Base-by-base conservation (phyloP, 1,139 yeast species). In the Scheffersomyces lignicola region DNA sequence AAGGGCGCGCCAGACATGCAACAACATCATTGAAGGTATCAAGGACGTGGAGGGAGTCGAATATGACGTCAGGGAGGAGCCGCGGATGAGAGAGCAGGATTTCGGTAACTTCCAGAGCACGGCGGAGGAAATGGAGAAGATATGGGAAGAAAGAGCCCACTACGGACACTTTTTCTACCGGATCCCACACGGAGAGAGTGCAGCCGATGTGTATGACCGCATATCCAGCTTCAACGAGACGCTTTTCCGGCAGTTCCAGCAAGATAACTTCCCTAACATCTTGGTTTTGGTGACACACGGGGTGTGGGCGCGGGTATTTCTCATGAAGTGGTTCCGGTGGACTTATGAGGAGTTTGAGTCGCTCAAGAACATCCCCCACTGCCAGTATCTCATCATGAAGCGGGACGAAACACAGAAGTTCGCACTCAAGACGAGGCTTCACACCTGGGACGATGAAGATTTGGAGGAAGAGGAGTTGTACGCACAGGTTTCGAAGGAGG, bases 321-420 rank as follows among this genome's bases (percentile, higher is more conserved):
- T 89, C 31, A 88, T 89, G 92, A 85, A 88, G 52, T 83, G 96
- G 96, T 89, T 80, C 55, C 67, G 95, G 37, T 89, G 97, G 96
- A 74, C 84, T 2, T 90, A 83, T 53, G 96, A 89, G 56, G 81
- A 83, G 58, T 89, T 88, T 59, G 97, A 89, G 59, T 72, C 82
- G 29, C 69, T 89, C 44, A 73, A 83, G 39, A 89, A 89, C 54
- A 78, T 89, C 12, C 90, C 89, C 1, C 94, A 89, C 56, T 90
- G 96, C 51, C 79, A 82, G 45, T 83, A 84, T 54, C 66, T 89
- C 27, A 74, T 83, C 22, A 85, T 89, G 95, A 87, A 85, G 53
- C 68, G 73, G 39, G 62, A 58, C 11, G 64, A 62, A 2, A 59
- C 64, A 0, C 70, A 70, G 18, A 65, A 73, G 40, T 81, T 74